Percentiles rank a stretch among this genome's conserved stretches.
Evolutionary conservation across 345 rosid genomes (phyloP).

Genomic region (Populus deltoides): DNA sequence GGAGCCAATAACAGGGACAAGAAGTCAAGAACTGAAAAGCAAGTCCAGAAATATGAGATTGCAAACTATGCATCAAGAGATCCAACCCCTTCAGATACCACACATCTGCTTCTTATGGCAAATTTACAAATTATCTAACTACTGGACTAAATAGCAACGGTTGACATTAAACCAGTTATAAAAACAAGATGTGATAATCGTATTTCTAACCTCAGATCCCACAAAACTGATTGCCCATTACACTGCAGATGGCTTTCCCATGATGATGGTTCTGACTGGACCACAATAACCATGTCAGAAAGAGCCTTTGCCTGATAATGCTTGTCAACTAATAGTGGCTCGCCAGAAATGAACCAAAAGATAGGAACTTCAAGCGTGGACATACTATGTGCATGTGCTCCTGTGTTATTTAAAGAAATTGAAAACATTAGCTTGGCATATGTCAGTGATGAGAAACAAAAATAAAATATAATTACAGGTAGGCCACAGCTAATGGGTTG

Average conservation of each 20-base stretch:
- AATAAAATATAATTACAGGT: neutral
- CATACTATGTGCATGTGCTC: slow-evolving; percentile 86
- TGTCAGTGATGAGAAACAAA: slow-evolving; percentile 3
- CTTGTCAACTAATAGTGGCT: slow-evolving; percentile 83
- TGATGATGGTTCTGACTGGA: slow-evolving; percentile 84
- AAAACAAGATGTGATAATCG: neutral
- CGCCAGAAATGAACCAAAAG: slow-evolving; percentile 89
- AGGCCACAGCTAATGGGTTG: neutral
- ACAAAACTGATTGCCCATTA: slow-evolving; percentile 83
- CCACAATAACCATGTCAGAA: slow-evolving; percentile 87
- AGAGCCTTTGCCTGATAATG: slow-evolving; percentile 96
- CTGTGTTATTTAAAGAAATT: slow-evolving; percentile 39
- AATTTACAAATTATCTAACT: neutral
- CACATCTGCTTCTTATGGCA: neutral
- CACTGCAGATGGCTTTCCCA: slow-evolving; percentile 99
- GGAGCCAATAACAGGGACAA: neutral
- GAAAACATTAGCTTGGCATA: neutral
- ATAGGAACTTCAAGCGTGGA: slow-evolving; percentile 95
- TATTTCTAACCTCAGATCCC: slow-evolving; percentile 77
- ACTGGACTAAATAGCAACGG: neutral
- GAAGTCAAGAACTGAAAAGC: neutral
- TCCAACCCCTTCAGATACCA: neutral
- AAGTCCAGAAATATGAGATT: neutral
- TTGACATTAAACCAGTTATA: slow-evolving; percentile 6
- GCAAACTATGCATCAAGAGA: neutral